Evolutionary conservation across 1,284 basidiomycete species (phyloP).

Genomic region (Thelephora terrestris): DNA sequence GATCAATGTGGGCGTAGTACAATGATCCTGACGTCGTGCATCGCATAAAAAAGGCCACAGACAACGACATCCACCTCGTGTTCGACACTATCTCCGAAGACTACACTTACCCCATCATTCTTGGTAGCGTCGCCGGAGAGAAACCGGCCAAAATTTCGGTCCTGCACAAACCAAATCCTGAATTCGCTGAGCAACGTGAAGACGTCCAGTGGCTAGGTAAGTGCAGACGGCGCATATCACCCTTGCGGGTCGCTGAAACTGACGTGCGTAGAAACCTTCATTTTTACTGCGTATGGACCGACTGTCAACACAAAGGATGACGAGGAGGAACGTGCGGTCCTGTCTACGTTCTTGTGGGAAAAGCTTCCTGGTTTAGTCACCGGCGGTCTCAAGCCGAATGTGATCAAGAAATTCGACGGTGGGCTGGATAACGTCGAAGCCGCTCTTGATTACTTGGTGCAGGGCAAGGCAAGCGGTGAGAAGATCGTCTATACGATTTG

Average conservation of each 20-base stretch:
- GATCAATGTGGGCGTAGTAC: slow-evolving; percentile 9
- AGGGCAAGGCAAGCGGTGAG: slow-evolving; percentile 16
- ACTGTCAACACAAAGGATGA: slow-evolving; percentile 5
- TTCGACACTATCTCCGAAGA: slow-evolving; percentile 15
- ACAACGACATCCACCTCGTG: slow-evolving; percentile 11
- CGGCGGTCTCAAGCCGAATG: slow-evolving; percentile 14
- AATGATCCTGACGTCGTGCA: slow-evolving; percentile 13
- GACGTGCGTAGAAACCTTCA: slow-evolving; percentile 8
- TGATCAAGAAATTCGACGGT: slow-evolving; percentile 13
- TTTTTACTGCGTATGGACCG: slow-evolving; percentile 15
- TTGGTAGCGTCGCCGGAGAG: slow-evolving; percentile 11
- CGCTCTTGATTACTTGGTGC: slow-evolving; percentile 13
- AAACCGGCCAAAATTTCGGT: slow-evolving; percentile 14
- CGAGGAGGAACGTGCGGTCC: slow-evolving; percentile 13
- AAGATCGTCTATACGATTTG: slow-evolving; percentile 17
- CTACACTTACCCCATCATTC: slow-evolving; percentile 11
- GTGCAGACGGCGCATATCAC: neutral
- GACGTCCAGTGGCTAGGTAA: neutral
- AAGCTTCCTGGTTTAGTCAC: slow-evolving; percentile 12
- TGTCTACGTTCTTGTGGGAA: slow-evolving; percentile 12
- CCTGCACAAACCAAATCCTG: slow-evolving; percentile 1
- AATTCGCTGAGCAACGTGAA: neutral
- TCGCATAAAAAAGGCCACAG: slow-evolving; percentile 16
- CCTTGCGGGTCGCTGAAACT: neutral
- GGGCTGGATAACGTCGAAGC: slow-evolving; percentile 12